phyloP scores from a whole-genome alignment of 352 stramenopile species.

The Phytopythium litorale region DNA sequence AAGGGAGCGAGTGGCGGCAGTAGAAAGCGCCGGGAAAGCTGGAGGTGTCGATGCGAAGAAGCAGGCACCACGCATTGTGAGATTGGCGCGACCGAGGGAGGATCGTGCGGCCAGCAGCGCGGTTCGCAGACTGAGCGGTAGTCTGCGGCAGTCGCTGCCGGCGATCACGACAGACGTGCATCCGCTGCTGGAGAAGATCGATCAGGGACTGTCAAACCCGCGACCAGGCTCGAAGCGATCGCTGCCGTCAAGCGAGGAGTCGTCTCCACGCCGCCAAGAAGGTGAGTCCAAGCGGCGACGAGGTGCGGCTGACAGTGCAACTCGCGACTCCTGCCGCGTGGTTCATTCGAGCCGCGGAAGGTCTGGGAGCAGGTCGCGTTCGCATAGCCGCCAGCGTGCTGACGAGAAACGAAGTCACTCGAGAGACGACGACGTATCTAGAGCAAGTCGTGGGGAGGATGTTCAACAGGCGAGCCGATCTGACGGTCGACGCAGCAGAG shows the following conservation, averaged over 20 bases:
- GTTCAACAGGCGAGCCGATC: too few species aligned
- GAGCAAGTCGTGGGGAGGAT: background rate
- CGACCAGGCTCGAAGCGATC: background rate
- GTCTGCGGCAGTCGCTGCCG: background rate
- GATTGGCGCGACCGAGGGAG: too few species aligned
- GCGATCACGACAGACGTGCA: background rate
- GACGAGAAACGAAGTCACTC: background rate
- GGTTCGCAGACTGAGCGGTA: background rate
- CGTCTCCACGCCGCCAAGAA: background rate
- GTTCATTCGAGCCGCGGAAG: background rate
- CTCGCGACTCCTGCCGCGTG: background rate
- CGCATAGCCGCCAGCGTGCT: background rate
- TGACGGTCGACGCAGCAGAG: background rate
- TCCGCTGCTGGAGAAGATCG: background rate
- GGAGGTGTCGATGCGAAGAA: background rate
- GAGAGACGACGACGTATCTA: background rate
- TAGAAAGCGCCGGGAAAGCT: background rate
- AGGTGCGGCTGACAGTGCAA: background rate
- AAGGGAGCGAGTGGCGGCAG: background rate
- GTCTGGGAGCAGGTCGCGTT: background rate
- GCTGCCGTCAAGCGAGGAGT: background rate
- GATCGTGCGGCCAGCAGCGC: background rate
- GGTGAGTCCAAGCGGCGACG: background rate
- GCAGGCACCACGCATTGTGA: too few species aligned
- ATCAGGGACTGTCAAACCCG: background rate